Conservation (phyloP, 2,329 filamentous ascomycete genomes). For the Phaeosphaeriaceae sp. region DNA sequence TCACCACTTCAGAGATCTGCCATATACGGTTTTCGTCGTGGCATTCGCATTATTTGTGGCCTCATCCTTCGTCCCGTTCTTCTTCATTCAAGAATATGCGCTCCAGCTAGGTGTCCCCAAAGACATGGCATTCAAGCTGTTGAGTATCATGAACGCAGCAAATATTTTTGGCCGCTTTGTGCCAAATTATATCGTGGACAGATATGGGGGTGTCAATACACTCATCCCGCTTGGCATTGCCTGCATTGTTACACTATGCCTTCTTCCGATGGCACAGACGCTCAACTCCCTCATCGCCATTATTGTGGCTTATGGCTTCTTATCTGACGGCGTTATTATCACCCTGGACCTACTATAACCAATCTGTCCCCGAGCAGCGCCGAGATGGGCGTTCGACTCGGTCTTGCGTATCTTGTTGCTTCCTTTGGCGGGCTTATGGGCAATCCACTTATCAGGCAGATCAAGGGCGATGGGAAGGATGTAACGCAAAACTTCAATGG, state of each 20-base stretch:
- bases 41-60: constrained; percentile 24
- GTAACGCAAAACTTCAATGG: constrained; percentile 31
- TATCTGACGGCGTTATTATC: constrained; percentile 51
- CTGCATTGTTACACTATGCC: constrained; percentile 41
- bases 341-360: constrained; percentile 49
- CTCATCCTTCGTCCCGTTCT: constrained; percentile 23
- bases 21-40: constrained; percentile 22
- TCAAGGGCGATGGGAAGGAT: constrained; percentile 49
- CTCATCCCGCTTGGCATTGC: constrained; percentile 41
- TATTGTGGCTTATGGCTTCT: constrained; percentile 49
- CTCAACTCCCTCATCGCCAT: constrained; percentile 42
- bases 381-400: constrained; percentile 55
- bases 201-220: constrained; percentile 44
- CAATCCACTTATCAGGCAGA: constrained; percentile 60
- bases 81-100: constrained; percentile 30
- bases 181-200: constrained; percentile 51
- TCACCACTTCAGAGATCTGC: constrained; percentile 23
- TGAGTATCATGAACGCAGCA: constrained; percentile 69
- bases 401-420: constrained; percentile 58
- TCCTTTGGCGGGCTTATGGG: constrained; percentile 59
- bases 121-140: constrained; percentile 66
- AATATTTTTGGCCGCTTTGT: constrained; percentile 51
- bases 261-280: constrained; percentile 38
- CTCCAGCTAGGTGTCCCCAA: constrained; percentile 27
- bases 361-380: constrained; percentile 44